These are phyloP conservation scores for Xerocomus amazonicus DNA, from an alignment of 1,284 basidiomycete genomes.

Conservation along the genomic window DNA sequence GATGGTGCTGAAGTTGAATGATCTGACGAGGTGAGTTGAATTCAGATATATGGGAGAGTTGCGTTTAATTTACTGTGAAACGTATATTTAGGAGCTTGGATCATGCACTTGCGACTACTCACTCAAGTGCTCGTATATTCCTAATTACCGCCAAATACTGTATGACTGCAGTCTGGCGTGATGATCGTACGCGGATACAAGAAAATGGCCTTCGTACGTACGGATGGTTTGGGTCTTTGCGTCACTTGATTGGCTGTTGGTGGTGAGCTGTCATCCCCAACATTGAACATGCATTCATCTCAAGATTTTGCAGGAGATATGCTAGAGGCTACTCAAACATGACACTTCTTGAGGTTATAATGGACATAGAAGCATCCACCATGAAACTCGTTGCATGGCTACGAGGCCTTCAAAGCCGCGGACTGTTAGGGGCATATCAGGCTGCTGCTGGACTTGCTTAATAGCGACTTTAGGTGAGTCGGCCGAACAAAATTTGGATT, in stretches of 20 bases:
- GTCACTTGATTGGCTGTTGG: constrained; percentile 59
- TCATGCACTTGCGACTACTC: constrained; percentile 68
- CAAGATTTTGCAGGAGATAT: constrained; percentile 49
- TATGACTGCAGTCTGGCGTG: constrained; percentile 78
- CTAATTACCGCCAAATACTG: constrained; percentile 92
- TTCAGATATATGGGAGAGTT: constrained; percentile 5
- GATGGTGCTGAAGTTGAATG: constrained; percentile 86
- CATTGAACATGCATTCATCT: constrained; percentile 1
- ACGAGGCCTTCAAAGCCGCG: constrained; percentile 52
- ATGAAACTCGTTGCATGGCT: constrained; percentile 68
- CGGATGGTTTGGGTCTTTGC: constrained; percentile 48
- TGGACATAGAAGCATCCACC: constrained; percentile 66
- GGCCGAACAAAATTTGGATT: not conserved
- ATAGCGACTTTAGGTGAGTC: constrained; percentile 3
- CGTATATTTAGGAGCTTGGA: constrained; percentile 55
- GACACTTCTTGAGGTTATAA: constrained; percentile 50
- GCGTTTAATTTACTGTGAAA: not conserved
- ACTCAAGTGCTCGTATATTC: constrained; percentile 83
- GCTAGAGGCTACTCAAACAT: constrained; percentile 51
- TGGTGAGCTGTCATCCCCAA: constrained; percentile 44
- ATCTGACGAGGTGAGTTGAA: constrained; percentile 65
- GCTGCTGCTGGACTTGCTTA: constrained; percentile 61
- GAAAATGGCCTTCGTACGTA: constrained; percentile 42
- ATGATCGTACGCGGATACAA: constrained; percentile 62
- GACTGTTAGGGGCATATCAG: constrained; percentile 60